Base-by-base conservation (phyloP, 495 filamentous ascomycete genomes). In the Haplographium delicatum region DNA sequence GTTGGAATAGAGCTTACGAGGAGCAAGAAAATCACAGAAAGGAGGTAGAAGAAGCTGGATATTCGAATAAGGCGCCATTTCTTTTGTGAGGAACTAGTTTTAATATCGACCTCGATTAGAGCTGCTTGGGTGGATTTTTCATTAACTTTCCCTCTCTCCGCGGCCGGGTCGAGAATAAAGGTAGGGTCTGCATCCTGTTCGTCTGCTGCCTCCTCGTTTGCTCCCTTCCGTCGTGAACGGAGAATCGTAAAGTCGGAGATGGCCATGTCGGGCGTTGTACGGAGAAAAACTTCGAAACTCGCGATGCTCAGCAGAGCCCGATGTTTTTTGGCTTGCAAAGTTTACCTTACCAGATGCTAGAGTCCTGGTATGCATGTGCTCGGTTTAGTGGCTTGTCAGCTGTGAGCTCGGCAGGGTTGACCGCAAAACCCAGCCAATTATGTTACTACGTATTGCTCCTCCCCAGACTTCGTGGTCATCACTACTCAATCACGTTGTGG, bases 1-100 rank as follows among this genome's bases (percentile, higher is more conserved):
- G 5, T 10, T 31, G 26, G 27, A 20, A 9, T 10, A 50, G 39
- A 43, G 22, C 72, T 43, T 64, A 77, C 86, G 37, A 94, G 71
- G 37, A 94, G 70, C 2, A 91, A 65, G 60, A 96, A 94, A 51
- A 89, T 72, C 58, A 83, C 75, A 8, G 86, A 75, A 31, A 91
- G 61, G 41, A 90, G 67, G 62, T 91, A 88, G 53, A 85, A 74
- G 48, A 86, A 67, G 11, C 82, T 79, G 26, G 84, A 80, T n/a
- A 85, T 54, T 10, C 80, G 59, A 46, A 79, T 71, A 23, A 43
- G 39, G 8, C 19, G 39, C 39, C 39, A 43, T 43, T 43, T 16
- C 5, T 43, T 43, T 23, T 23, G 39, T 23, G 19, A 6, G 39
- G 26, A 26, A 10, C 15, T 15, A 10, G 22, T 5, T 18, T 24